Conservation (phyloP, 2,329 filamentous ascomycete genomes). For the Paraconiothyrium sp. region DNA sequence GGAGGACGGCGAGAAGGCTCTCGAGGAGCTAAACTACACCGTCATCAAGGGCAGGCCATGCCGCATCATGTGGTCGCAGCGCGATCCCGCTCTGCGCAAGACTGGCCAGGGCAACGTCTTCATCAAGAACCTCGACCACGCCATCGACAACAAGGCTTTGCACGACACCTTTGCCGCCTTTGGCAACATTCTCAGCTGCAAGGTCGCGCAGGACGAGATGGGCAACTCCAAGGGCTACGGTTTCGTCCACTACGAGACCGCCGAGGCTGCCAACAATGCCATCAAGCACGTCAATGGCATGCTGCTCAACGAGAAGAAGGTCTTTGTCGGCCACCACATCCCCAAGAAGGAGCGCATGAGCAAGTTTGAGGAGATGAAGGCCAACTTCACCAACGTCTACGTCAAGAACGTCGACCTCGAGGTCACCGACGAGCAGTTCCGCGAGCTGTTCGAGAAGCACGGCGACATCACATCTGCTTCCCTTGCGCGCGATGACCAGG, state of each 20-base stretch:
- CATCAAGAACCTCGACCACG: slow-evolving; percentile 99
- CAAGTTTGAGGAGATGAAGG: slow-evolving; percentile 99
- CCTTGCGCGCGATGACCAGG: slow-evolving; percentile 85
- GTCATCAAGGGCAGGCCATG: slow-evolving; percentile 98
- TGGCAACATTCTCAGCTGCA: slow-evolving; percentile 99
- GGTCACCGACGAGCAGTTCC: slow-evolving; percentile 92
- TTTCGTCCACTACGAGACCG: slow-evolving; percentile 99
- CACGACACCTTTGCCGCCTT: slow-evolving; percentile 99
- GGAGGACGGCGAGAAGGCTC: slow-evolving; percentile 93
- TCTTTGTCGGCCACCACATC: slow-evolving; percentile 98
- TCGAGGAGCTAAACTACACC: slow-evolving; percentile 99
- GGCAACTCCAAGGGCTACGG: slow-evolving; percentile 98
- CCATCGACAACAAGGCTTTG: slow-evolving; percentile 99
- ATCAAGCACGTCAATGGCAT: slow-evolving; percentile 99
- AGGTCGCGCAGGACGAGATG: slow-evolving; percentile 97
- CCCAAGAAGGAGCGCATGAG: slow-evolving; percentile 99
- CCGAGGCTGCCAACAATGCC: slow-evolving; percentile 93
- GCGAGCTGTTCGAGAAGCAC: slow-evolving; percentile 87
- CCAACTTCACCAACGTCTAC: slow-evolving; percentile 99
- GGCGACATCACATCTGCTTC: slow-evolving; percentile 96
- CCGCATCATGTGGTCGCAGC: slow-evolving; percentile 99
- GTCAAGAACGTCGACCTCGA: slow-evolving; percentile 96
- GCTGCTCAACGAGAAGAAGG: slow-evolving; percentile 99
- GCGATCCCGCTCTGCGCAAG: slow-evolving; percentile 98
- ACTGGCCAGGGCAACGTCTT: slow-evolving; percentile 99